These are phyloP conservation scores for Blastobotrys elegans DNA, from an alignment of 1,139 yeast species.

Conservation along the genomic window DNA sequence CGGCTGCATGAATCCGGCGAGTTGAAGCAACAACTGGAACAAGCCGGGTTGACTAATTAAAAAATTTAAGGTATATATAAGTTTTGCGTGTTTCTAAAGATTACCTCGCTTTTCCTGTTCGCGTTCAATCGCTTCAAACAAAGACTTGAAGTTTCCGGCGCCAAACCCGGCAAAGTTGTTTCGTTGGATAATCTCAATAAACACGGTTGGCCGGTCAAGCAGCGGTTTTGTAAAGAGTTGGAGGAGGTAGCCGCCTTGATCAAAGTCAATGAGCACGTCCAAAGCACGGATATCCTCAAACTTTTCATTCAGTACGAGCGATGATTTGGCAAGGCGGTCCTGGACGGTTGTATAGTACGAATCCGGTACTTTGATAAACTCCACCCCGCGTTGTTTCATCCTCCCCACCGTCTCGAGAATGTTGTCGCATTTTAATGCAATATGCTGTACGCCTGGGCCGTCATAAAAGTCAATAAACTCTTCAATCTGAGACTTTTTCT, in stretches of 20 bases:
- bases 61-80: background rate
- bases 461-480: conserved; percentile 70
- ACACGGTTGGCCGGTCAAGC: conserved; percentile 73
- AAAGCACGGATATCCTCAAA: conserved; percentile 41
- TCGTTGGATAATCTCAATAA: conserved; percentile 75
- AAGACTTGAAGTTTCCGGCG: conserved; percentile 76
- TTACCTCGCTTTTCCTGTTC: conserved; percentile 38
- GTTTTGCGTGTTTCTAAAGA: no score
- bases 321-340: conserved; percentile 39
- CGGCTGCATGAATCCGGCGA: conserved; percentile 27
- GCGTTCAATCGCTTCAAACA: conserved; percentile 74
- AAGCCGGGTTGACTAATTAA: conserved; percentile 18
- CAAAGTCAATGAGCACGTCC: conserved; percentile 69
- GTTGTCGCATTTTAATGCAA: conserved; percentile 61
- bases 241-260: conserved; percentile 61
- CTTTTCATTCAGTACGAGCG: conserved; percentile 47
- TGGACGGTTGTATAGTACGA: conserved; percentile 51
- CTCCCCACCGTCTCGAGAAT: conserved; percentile 53
- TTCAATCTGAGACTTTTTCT: conserved; percentile 68
- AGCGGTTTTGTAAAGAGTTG: conserved; percentile 77
- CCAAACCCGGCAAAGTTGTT: conserved; percentile 81
- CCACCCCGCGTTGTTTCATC: conserved; percentile 58
- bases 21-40: conserved; percentile 23
- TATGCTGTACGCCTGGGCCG: conserved; percentile 82
- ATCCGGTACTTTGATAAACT: conserved; percentile 56